Evolutionary conservation across 306 rosid species (phyloP), one percentile per base, ranked within the genome.

Genomic region (Canavalia gladiata): DNA sequence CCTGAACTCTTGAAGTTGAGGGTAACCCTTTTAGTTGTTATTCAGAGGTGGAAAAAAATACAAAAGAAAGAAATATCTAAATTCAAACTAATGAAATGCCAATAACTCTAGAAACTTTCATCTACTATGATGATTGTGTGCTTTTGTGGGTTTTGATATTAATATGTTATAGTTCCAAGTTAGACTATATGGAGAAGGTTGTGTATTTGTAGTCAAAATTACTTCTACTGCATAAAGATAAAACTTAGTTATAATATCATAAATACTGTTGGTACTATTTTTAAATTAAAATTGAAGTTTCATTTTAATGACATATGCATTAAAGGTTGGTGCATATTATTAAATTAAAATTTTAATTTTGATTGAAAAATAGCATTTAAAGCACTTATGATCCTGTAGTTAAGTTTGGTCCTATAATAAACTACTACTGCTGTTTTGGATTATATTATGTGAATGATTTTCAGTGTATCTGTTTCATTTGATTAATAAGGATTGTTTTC

Each of bases 381-480:
- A 18, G 25, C 25, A 18, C 25, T 18, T 18, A 18, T 18, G 25
- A 18, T 18, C 25, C 25, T 18, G 25, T 0, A 18, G 25, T 18
- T 18, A 18, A 50, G 37, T 73, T 73, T 13, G 35, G 64, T 11
- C 41, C 37, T 51, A 51, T 46, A 81, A 64, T 33, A 74, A 43
- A 45, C 18, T 72, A 47, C 12, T 55, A 28, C n/a, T 30, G 55
- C 13, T 12, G 7, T 64, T 58, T 60, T 64, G 4, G 28, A 29
- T 42, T 29, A 52, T 29, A 58, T 39, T 59, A 13, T 30, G 55
- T 74, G 56, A 66, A 35, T 37, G 56, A 45, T 69, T 58, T 59
- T 76, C 54, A 35, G 43, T 77, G 34, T 28, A 6, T 59, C 8
- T 39, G 69, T 77, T 43, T 59, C 74, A 35, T 60, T 46, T 55